Evolutionary conservation across 305 asterid species (phyloP), one percentile per base, ranked within the genome.

Genomic region (Striga hermonthica): DNA sequence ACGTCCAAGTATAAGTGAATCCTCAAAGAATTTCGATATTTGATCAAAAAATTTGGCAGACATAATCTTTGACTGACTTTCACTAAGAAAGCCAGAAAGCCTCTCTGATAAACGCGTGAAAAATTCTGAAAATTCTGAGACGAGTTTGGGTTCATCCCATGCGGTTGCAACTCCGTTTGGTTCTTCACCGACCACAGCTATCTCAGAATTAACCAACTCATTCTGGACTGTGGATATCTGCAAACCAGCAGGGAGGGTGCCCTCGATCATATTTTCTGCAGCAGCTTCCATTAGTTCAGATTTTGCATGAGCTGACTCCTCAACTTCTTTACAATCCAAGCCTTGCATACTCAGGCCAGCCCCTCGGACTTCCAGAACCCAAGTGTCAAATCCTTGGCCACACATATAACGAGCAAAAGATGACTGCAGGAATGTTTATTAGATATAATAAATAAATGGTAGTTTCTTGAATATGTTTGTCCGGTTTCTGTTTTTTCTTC

Each of bases 401-500:
- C 95, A 86, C 96, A 91, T 91, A 74, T 82, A 81, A 65, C 96
- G 98, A 66, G 98, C 96, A 78, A 91, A 91, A 68, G 98, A 91
- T 65, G 88, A 86, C 96, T 89, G 88, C 83, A 81, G 59, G 59
- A 43, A 41, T 35, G 74, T 39, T 71, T 59, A 59, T 50, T 10
- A 54, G 49, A 43, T 65, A 75, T 43, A 35, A 77, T 40, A 16
- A 47, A 71, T 7, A 16, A 50, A 44, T 53, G 65, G 56, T 60
- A 80, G 60, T 48, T 39, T 44, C 15, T 64, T 6, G 31, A 22
- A 22, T 22, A 2, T 22, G 31, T 31, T 13, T 2, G 8, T 9
- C 39, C 3, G 0, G 1, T 9, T 54, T 54, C 31, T 16, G 13
- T 54, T 36, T 16, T 14, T 16, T 47, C 8, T 67, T 10, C 60